These are phyloP conservation scores for Solanum corneliomulleri DNA, from an alignment of 257 asterid species.

Conservation along the genomic window DNA sequence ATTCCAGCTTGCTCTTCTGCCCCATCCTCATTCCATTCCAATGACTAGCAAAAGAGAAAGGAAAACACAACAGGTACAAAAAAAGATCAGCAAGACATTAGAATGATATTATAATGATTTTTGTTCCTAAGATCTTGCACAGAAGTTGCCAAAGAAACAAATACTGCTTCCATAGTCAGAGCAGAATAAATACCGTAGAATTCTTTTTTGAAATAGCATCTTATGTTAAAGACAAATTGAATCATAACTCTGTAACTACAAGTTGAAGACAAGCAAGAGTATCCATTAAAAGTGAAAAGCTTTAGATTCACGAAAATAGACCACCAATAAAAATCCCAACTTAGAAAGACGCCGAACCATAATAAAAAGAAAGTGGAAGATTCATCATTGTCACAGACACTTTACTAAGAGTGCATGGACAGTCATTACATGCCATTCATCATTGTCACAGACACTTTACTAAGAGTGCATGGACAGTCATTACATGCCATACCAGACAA, in stretches of 20 bases:
- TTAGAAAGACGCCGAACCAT: neutral
- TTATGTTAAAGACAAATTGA: neutral
- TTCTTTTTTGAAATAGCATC: neutral
- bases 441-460: neutral
- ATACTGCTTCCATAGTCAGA: neutral
- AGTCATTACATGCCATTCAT: neutral
- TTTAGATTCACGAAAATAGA: neutral
- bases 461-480: neutral
- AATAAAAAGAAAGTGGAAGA: neutral
- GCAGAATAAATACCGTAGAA: neutral
- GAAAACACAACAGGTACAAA: neutral
- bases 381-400: neutral
- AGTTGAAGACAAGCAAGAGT: neutral
- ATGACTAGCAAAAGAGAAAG: conserved; percentile 28
- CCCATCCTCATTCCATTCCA: conserved; percentile 86
- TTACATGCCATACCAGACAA: neutral
- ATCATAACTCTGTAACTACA: neutral
- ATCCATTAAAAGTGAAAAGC: neutral
- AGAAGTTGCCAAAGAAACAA: neutral
- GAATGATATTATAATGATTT: neutral
- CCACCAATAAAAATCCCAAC: neutral
- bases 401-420: neutral
- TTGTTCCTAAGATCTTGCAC: neutral
- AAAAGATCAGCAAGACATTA: neutral
- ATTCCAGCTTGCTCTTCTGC: conserved; percentile 60